Percentiles rank a stretch among this genome's conserved stretches.
phyloP scores from a whole-genome alignment of 768 basidiomycete species.

The Mycena epipterygia region DNA sequence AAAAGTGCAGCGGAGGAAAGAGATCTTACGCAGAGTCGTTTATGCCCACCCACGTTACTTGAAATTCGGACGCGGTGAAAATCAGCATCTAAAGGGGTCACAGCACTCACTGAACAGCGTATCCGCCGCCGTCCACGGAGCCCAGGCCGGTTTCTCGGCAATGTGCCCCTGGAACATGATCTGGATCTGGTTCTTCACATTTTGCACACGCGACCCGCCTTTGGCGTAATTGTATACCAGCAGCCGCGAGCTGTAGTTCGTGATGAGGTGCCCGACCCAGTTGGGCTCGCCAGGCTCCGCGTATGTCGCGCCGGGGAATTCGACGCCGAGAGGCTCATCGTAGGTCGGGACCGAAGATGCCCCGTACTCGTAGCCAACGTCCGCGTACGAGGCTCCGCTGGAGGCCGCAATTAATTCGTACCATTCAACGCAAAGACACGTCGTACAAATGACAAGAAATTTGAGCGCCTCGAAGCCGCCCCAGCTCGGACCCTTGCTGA shows the following conservation, averaged over 20 bases:
- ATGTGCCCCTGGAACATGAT: constrained; percentile 45
- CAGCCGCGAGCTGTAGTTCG: constrained; percentile 41
- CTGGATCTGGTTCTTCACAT: constrained; percentile 49
- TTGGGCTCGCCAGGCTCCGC: constrained; percentile 10
- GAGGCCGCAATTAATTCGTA: neutral
- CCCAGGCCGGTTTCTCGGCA: constrained; percentile 42
- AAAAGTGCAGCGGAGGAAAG: neutral
- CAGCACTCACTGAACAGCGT: constrained; percentile 49
- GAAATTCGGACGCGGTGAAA: neutral
- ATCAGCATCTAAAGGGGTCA: neutral
- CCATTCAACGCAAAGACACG: neutral
- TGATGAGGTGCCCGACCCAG: constrained; percentile 34
- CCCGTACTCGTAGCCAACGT: constrained; percentile 15
- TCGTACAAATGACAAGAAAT: constrained; percentile 32
- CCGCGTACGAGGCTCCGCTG: constrained; percentile 23
- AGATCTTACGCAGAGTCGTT: constrained; percentile 56
- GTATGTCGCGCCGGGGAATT: constrained; percentile 23
- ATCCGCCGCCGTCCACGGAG: constrained; percentile 46
- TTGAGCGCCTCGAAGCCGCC: constrained; percentile 24
- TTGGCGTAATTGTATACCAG: constrained; percentile 60
- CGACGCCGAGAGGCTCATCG: constrained; percentile 17
- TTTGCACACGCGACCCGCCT: constrained; percentile 52
- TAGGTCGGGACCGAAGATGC: neutral
- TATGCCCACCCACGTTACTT: constrained; percentile 64
- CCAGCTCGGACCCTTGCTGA: constrained; percentile 18